phyloP scores from a whole-genome alignment of 2,329 filamentous ascomycete species.

The Pseudogymnoascus sp. region DNA sequence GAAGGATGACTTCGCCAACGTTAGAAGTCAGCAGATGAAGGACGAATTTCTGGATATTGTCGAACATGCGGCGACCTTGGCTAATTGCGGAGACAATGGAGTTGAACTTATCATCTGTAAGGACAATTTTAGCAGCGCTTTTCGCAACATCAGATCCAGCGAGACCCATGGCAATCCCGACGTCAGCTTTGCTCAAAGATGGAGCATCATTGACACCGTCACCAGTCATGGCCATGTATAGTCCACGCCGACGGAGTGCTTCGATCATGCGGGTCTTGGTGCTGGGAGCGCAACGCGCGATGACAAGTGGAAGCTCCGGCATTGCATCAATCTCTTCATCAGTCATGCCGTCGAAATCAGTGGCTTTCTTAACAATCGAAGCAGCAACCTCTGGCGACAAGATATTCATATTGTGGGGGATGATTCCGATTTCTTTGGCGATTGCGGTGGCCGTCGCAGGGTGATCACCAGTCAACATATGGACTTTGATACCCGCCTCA shows the following conservation, averaged over 20 bases:
- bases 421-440: slow-evolving; percentile 50
- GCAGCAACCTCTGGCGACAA: slow-evolving; percentile 39
- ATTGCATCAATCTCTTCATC: slow-evolving; percentile 45
- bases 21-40: slow-evolving; percentile 50
- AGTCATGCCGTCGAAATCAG: slow-evolving; percentile 39
- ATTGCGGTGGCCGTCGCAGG: slow-evolving; percentile 51
- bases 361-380: slow-evolving; percentile 47
- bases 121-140: slow-evolving; percentile 48
- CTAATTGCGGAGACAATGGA: slow-evolving; percentile 46
- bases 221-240: slow-evolving; percentile 49
- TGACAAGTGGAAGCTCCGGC: slow-evolving; percentile 45
- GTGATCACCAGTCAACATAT: slow-evolving; percentile 66
- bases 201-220: slow-evolving; percentile 52
- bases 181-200: slow-evolving; percentile 46
- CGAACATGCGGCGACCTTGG: slow-evolving; percentile 47
- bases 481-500: slow-evolving; percentile 63
- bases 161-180: slow-evolving; percentile 56
- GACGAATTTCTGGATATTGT: slow-evolving; percentile 53
- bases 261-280: slow-evolving; percentile 52
- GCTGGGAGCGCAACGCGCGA: slow-evolving; percentile 46
- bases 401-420: slow-evolving; percentile 39
- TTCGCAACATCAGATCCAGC: slow-evolving; percentile 60
- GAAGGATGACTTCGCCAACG: slow-evolving; percentile 49
- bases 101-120: slow-evolving; percentile 51
- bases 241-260: slow-evolving; percentile 42